Evolutionary conservation across 2,329 filamentous ascomycete genomes (phyloP), one percentile per base, ranked within the genome.

Genomic region (Neofusicoccum kwambonambiense): DNA sequence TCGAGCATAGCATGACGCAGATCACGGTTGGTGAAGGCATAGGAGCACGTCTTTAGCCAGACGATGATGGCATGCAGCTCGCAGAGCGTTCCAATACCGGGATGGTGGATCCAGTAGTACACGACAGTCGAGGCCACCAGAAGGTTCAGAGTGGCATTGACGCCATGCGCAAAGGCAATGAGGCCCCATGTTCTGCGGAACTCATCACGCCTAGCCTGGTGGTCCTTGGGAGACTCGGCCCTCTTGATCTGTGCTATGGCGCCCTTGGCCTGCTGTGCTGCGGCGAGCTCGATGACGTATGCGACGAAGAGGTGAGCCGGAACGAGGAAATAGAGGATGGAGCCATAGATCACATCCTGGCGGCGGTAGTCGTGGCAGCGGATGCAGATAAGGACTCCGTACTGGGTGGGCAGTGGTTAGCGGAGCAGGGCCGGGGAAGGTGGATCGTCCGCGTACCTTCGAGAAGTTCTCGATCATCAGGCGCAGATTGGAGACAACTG

Each of bases 391-490:
- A 98, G 83, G 65, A 98, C 92, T 62, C 95, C 95, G 75, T 99
- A 99, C 91, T 94, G 75, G 50, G 62, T 22, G 66, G 45, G 54
- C 50, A 42, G 17, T 13, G 56, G 63, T 69, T 65, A 72, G 63
- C 42, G 22, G 45, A 9, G 47, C 68, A 68, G 42, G 35, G n/a
- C 27, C 22, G 15, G 27, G 11, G 62, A 71, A 67, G 4, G 19
- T 2, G 12, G 22, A 8, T 13, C 4, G 34, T 11, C n/a, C 15
- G 17, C 17, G 31, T 75, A 92, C 91, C 85, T 97, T 97, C 82
- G 94, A 91, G 70, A 94, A 92, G 75, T 99, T 99, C 79, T 98
- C 95, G 74, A 99, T 93, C 81, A 98, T 92, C 72, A 99, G 84
- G 68, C 95, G 89, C 60, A 99, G 79, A 75, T 99, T 99, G 72